These are phyloP conservation scores for Kodamaea kakaduensis DNA, from an alignment of 805 yeast genomes.

Conservation along the genomic window DNA sequence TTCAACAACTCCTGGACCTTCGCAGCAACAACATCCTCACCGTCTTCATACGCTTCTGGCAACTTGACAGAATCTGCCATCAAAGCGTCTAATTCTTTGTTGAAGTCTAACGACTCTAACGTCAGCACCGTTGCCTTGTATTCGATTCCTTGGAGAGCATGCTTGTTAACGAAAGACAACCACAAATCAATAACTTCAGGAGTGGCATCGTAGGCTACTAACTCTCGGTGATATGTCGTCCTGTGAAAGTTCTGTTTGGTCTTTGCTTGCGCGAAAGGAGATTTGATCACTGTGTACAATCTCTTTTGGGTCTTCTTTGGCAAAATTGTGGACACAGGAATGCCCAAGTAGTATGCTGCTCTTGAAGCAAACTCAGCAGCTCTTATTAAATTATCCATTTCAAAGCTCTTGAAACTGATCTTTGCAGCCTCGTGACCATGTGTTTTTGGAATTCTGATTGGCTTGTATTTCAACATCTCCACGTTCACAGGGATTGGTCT, in stretches of 20 bases:
- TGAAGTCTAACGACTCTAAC: constrained; percentile 35
- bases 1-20: constrained; percentile 69
- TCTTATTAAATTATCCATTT: constrained; percentile 65
- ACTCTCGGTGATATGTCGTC: constrained; percentile 69
- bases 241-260: constrained; percentile 93
- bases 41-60: constrained; percentile 31
- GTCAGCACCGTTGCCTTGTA: constrained; percentile 63
- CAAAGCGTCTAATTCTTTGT: constrained; percentile 33
- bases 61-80: constrained; percentile 24
- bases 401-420: constrained; percentile 67
- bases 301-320: constrained; percentile 64
- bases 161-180: constrained; percentile 72
- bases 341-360: constrained; percentile 84
- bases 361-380: constrained; percentile 83
- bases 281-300: constrained; percentile 88
- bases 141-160: constrained; percentile 78
- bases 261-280: constrained; percentile 93
- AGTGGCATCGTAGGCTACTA: constrained; percentile 79
- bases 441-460: constrained; percentile 61
- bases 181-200: constrained; percentile 81
- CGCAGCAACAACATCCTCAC: constrained; percentile 48
- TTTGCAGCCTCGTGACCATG: constrained; percentile 80
- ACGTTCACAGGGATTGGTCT: constrained; percentile 81
- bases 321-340: constrained; percentile 80
- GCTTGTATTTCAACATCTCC: constrained; percentile 76